Evolutionary conservation across 495 filamentous ascomycete genomes (phyloP).

Genomic region (Penicillium lagena): DNA sequence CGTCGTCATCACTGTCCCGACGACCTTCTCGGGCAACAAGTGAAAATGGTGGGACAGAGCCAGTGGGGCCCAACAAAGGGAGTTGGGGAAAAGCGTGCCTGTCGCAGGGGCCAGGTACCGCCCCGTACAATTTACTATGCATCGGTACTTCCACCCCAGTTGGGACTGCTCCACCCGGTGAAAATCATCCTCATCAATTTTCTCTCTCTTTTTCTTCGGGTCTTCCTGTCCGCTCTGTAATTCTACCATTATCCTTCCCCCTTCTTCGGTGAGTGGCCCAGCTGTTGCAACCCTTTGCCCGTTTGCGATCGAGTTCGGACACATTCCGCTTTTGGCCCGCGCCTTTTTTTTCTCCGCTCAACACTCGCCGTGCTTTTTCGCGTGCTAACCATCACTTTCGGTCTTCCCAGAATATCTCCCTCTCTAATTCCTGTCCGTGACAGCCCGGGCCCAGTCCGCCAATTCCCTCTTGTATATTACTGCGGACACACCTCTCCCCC

Average conservation of each 20-base stretch:
- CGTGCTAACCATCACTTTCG: not conserved
- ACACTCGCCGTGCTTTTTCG: not conserved
- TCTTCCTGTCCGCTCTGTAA: not conserved
- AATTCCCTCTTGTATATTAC: conserved; percentile 16
- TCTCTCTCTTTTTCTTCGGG: not conserved
- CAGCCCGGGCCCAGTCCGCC: conserved; percentile 1
- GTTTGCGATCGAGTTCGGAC: too few species aligned
- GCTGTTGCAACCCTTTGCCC: too few species aligned
- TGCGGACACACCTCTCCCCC: not conserved
- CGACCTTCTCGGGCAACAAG: too few species aligned
- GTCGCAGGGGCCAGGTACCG: not conserved
- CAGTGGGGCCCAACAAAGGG: not conserved
- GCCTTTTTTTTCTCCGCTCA: too few species aligned
- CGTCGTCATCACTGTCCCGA: too few species aligned
- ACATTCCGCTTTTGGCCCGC: too few species aligned
- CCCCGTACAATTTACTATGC: not conserved
- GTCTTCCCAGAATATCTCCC: conserved; percentile 1
- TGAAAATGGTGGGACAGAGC: not conserved
- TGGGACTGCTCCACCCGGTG: not conserved
- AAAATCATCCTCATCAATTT: not conserved
- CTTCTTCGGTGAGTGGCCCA: not conserved
- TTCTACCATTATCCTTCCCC: not conserved
- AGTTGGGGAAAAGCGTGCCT: not conserved
- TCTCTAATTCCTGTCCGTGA: conserved; percentile 1
- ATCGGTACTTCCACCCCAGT: not conserved